These are phyloP conservation scores for Acacia crassicarpa DNA, from an alignment of 306 rosid species.

Conservation along the genomic window DNA sequence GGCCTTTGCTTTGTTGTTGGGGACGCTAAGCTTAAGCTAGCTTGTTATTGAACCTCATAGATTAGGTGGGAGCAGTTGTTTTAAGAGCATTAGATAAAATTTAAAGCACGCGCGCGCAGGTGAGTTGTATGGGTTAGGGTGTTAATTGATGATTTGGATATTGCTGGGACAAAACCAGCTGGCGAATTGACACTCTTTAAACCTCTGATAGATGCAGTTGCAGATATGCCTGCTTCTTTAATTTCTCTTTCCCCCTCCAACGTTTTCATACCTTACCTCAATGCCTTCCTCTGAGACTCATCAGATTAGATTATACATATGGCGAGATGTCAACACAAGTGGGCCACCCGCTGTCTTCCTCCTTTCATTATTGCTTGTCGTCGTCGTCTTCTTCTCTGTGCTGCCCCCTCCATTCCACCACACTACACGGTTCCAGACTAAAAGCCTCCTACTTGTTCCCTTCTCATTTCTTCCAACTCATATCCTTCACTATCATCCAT, in stretches of 20 bases:
- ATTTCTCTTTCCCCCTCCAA: no score
- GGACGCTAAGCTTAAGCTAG: background rate
- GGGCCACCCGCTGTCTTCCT: background rate
- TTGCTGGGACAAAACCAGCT: conserved; percentile 13
- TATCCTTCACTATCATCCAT: no score
- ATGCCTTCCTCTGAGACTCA: background rate
- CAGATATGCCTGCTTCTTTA: no score
- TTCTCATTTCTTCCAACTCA: background rate
- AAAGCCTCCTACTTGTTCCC: background rate
- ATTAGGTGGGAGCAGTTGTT: no score
- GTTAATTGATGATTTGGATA: background rate
- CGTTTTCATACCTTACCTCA: no score
- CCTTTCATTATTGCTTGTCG: background rate
- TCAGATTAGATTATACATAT: background rate
- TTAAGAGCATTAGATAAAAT: background rate
- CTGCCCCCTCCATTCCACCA: background rate
- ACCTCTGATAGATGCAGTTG: no score
- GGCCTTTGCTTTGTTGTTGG: background rate
- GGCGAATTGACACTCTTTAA: conserved; percentile 1
- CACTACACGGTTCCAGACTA: background rate
- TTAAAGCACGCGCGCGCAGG: no score
- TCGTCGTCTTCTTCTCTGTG: background rate
- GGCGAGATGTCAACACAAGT: background rate
- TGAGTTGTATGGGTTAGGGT: background rate
- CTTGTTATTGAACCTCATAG: background rate